Base-by-base conservation (phyloP, 768 basidiomycete species). In the Tephrocybe sp. region DNA sequence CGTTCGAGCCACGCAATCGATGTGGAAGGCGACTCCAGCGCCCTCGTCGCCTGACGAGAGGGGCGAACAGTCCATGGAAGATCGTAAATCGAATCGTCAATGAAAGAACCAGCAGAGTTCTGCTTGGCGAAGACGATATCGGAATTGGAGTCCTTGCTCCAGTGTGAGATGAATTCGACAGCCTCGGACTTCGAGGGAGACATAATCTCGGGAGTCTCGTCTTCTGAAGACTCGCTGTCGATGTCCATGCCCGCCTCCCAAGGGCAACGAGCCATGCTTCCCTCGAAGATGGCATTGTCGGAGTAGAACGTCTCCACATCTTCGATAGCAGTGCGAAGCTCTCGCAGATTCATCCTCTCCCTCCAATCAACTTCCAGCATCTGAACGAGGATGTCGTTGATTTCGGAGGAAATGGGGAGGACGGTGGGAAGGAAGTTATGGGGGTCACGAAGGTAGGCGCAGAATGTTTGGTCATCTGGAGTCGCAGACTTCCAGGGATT, bases 401-500 rank as follows among this genome's bases (percentile, higher is more conserved):
- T 74, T 58, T 85, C 79, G 10, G 70, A 58, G 6, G 91, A 92
- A 55, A 94, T 86, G 18, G 92, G 92, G 22, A 93, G 83, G 63
- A 91, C 87, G 43, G 80, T 81, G 23, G 85, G 85, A 16, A 98
- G 80, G 74, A 97, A 95, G 53, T 81, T 77, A 18, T 64, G 54
- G 24, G 90, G 88, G 57, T 91, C 82, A 52, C 80, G 83, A 47
- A 90, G 76, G 69, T 91, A 99, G 2, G 88, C 88, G 58, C 86
- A 80, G 76, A 94, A 99, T 3, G 91, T 94, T 56, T 89, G 87
- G 69, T 98, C 95, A 39, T 83, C 76, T 4, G 73, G 64, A 16
- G 82, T 85, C 9, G 95, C 94, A n/a, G 90, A 88, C 67, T 90
- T 90, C 95, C 95, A 99, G 12, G 95, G 95, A 59, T 97, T 97